Conservation (phyloP, 805 yeast genomes). For the Yamadazyma paraphyllophila region DNA sequence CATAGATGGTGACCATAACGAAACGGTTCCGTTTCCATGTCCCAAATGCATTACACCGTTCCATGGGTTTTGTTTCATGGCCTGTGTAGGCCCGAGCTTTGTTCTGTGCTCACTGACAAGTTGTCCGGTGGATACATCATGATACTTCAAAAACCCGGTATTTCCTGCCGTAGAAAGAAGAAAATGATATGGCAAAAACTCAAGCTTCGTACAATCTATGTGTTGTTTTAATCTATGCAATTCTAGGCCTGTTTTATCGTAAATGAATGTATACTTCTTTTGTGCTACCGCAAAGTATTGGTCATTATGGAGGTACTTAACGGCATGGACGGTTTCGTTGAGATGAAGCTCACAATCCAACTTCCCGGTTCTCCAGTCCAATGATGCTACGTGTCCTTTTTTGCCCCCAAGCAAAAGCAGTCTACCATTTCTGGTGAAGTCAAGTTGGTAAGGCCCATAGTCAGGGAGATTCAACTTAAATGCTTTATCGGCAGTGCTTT, state of each 20-base stretch:
- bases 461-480: slow-evolving; percentile 70
- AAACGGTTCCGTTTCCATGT: slow-evolving; percentile 87
- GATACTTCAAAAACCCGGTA: slow-evolving; percentile 85
- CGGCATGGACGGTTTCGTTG: slow-evolving; percentile 88
- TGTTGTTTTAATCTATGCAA: slow-evolving; percentile 89
- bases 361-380: slow-evolving; percentile 91
- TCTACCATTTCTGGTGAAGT: slow-evolving; percentile 87
- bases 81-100: slow-evolving; percentile 83
- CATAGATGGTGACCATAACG: slow-evolving; percentile 92
- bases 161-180: slow-evolving; percentile 85
- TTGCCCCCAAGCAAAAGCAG: slow-evolving; percentile 80
- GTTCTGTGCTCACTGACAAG: slow-evolving; percentile 82
- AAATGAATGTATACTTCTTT: slow-evolving; percentile 88
- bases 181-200: slow-evolving; percentile 91
- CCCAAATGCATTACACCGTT: slow-evolving; percentile 94
- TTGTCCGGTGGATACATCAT: slow-evolving; percentile 91
- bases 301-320: slow-evolving; percentile 86
- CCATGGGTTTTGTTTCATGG: slow-evolving; percentile 91
- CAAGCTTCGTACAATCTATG: slow-evolving; percentile 76
- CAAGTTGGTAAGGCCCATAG: slow-evolving; percentile 82
- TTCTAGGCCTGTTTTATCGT: slow-evolving; percentile 89
- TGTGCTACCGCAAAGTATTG: slow-evolving; percentile 97
- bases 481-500: slow-evolving; percentile 68
- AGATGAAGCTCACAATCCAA: slow-evolving; percentile 79
- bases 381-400: slow-evolving; percentile 92